A percentile compares a stretch with the other conserved stretches of the same genome.
phyloP scores from a whole-genome alignment of 805 yeast genomes.

The Komagataella kurtzmanii region DNA sequence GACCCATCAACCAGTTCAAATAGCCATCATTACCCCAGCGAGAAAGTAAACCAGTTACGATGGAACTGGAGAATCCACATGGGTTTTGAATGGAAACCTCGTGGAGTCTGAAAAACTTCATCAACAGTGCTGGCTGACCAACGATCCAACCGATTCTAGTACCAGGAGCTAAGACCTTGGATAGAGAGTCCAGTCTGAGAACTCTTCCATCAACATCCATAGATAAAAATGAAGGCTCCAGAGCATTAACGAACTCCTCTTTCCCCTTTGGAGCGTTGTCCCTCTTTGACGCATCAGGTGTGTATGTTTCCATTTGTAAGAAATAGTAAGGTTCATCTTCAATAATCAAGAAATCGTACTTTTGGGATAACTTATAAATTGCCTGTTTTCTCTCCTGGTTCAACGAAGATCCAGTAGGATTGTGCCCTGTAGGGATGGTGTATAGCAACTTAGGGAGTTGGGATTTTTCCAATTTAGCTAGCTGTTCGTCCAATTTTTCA shows the following conservation, averaged over 20 bases:
- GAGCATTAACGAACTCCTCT: constrained; percentile 49
- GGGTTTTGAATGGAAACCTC: constrained; percentile 77
- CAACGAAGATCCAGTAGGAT: constrained; percentile 90
- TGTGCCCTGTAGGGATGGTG: constrained; percentile 93
- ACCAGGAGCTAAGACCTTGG: constrained; percentile 90
- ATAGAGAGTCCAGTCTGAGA: constrained; percentile 76
- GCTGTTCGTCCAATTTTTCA: constrained; percentile 34
- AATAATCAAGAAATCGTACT: constrained; percentile 74
- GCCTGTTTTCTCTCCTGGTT: constrained; percentile 62
- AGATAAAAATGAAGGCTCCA: constrained; percentile 66
- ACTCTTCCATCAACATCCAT: constrained; percentile 84
- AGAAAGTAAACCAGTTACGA: constrained; percentile 55
- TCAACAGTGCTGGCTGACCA: constrained; percentile 51
- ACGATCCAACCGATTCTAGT: constrained; percentile 82
- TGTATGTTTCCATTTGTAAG: constrained; percentile 81
- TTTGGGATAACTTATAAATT: constrained; percentile 66
- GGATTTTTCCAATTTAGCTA: constrained; percentile 44
- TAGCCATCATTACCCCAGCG: constrained; percentile 89
- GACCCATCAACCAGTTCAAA: constrained; percentile 76
- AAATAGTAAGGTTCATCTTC: constrained; percentile 98
- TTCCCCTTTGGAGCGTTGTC: constrained; percentile 24
- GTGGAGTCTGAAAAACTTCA: constrained; percentile 55
- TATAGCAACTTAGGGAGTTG: constrained; percentile 72
- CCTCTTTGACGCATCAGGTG: constrained; percentile 22
- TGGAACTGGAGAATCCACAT: constrained; percentile 66